Evolutionary conservation across 192 early-diverging fungal species (phyloP), one percentile per base, ranked within the genome.

Genomic region (Coemansia sp.): DNA sequence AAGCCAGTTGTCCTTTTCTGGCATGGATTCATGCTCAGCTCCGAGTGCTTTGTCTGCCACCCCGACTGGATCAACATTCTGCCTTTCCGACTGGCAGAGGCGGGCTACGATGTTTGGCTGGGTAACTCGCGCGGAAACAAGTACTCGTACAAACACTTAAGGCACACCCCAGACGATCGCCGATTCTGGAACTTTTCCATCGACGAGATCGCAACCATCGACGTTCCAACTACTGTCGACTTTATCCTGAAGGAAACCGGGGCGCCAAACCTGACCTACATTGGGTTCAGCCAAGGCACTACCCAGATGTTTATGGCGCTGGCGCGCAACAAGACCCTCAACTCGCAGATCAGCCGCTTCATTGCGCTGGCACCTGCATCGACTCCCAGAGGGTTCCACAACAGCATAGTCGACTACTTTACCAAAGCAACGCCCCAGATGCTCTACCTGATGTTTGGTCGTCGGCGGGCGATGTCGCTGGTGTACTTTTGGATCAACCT

Each of bases 201-300:
- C 58, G 94, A 98, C 75, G 90, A 96, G 59, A 86, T 94, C 33
- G 93, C 93, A 23, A 71, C 87, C 42, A 87, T 86, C 68, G 96
- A 98, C 69, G 72, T 98, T 29, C 93, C 94, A 3, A 86, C 92
- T 45, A 86, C 88, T 0, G 85, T 98, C 14, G 88, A 94, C 66
- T 93, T 94, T 72, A 94, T 98, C 50, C 78, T 98, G 44, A 76
- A 83, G 30, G 84, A 82, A 30, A 97, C 96, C 22, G 92, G 91
- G 0, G 89, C 84, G 2, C 75, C 82, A n/a, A 85, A 84, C 27
- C 74, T 98, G 34, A 87, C 92, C 2, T 98, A 95, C 74, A 90
- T 98, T 61, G 96, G 96, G n/a, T 98, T 96, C 62, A 95, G 93
- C 36, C 96, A 98, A 78, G 96, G 95, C 47, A 92, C 91, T 0